Conservation (phyloP, 441 rosid genomes). For the Geranium incanum region DNA sequence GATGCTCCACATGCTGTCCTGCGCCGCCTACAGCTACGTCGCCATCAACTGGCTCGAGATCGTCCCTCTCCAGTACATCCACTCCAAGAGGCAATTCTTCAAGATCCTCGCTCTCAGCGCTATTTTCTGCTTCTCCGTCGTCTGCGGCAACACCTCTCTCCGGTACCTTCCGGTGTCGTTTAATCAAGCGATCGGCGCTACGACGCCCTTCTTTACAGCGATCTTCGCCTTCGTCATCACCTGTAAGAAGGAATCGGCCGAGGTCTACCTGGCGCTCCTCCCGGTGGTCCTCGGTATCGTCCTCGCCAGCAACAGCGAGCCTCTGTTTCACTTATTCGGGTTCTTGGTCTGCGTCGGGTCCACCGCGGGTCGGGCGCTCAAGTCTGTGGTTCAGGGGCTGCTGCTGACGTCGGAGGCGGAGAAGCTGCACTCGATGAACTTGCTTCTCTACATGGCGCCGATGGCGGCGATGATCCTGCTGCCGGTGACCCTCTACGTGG, state of each 20-base stretch:
- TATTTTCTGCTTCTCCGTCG: slow-evolving; percentile 86
- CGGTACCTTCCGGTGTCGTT: slow-evolving; percentile 78
- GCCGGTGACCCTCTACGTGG: slow-evolving; percentile 83
- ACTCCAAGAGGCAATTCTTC: slow-evolving; percentile 64
- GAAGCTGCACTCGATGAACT: slow-evolving; percentile 90
- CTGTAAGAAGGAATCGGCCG: slow-evolving; percentile 74
- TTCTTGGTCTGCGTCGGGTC: slow-evolving; percentile 85
- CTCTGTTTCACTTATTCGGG: slow-evolving; percentile 80
- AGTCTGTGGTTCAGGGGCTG: slow-evolving; percentile 89
- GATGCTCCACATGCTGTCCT: slow-evolving; percentile 94
- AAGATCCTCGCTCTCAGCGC: slow-evolving; percentile 75
- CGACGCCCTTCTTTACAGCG: slow-evolving; percentile 88
- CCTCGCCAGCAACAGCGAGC: slow-evolving; percentile 84
- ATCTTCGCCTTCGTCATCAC: slow-evolving; percentile 82
- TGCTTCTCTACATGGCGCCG: slow-evolving; percentile 86
- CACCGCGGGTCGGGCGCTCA: slow-evolving; percentile 91
- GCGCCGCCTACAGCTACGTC: slow-evolving; percentile 68
- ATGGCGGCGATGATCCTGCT: slow-evolving; percentile 80
- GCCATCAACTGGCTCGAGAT: slow-evolving; percentile 87
- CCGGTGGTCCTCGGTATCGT: slow-evolving; percentile 91
- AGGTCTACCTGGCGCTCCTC: slow-evolving; percentile 68
- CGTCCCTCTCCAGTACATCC: slow-evolving; percentile 87
- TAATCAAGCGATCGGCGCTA: slow-evolving; percentile 84
- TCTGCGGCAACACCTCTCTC: slow-evolving; percentile 70
- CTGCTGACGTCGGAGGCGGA: slow-evolving; percentile 77